These are phyloP conservation scores for Pseudopithomyces maydicus DNA, from an alignment of 2,329 filamentous ascomycete species.

Conservation along the genomic window DNA sequence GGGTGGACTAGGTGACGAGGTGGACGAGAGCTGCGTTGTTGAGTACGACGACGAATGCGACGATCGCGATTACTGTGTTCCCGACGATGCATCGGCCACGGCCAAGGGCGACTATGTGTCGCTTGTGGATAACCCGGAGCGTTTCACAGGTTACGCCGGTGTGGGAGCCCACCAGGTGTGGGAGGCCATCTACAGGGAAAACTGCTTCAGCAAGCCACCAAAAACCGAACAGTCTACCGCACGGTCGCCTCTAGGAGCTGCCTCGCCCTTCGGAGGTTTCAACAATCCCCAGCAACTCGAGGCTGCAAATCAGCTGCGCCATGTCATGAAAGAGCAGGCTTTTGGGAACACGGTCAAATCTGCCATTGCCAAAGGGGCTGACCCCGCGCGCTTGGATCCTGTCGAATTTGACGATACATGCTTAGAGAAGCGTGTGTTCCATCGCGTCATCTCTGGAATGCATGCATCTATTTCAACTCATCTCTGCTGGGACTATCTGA, in stretches of 20 bases:
- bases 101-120: conserved; percentile 97
- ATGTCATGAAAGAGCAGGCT: conserved; percentile 64
- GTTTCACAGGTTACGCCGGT: conserved; percentile 92
- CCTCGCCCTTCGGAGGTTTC: conserved; percentile 49
- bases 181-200: conserved; percentile 96
- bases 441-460: conserved; percentile 94
- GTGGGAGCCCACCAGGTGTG: conserved; percentile 86
- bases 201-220: conserved; percentile 75
- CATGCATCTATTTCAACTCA: conserved; percentile 97
- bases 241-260: conserved; percentile 45
- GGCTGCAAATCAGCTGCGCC: conserved; percentile 65
- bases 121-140: conserved; percentile 88
- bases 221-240: conserved; percentile 40
- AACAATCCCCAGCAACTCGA: conserved; percentile 52
- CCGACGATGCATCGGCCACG: conserved; percentile 85
- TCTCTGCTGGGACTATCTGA: conserved; percentile 93
- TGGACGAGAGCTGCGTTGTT: conserved; percentile 94
- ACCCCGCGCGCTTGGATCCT: conserved; percentile 65
- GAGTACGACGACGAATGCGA: conserved; percentile 98
- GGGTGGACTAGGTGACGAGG: conserved; percentile 80
- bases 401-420: conserved; percentile 89
- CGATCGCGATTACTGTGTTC: conserved; percentile 93
- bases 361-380: conserved; percentile 56
- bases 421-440: conserved; percentile 98
- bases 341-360: conserved; percentile 65